phyloP scores from a whole-genome alignment of 2,329 filamentous ascomycete species.

The Cladosporium colombiae region DNA sequence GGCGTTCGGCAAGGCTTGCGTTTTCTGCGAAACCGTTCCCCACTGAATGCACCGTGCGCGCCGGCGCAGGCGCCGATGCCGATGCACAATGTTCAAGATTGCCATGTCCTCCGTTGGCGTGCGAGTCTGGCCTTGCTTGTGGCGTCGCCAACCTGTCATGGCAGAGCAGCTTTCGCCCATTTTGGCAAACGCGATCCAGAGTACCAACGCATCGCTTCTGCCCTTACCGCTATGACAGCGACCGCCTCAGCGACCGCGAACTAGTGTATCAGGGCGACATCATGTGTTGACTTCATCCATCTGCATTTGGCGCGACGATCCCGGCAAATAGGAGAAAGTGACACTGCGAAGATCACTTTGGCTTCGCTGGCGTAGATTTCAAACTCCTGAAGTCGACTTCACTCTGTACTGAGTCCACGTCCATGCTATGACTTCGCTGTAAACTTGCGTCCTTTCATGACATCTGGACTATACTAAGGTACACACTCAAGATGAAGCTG shows the following conservation, averaged over 20 bases:
- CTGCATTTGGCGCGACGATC: no score
- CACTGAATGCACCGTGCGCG: neutral
- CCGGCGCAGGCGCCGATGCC: constrained; percentile 3
- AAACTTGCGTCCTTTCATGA: neutral
- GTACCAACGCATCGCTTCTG: neutral
- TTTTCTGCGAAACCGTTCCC: neutral
- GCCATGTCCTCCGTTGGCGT: neutral
- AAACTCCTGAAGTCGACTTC: neutral
- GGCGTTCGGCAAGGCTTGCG: neutral
- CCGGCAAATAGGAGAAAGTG: neutral
- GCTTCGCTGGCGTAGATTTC: neutral
- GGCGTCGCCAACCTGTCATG: neutral
- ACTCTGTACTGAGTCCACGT: neutral
- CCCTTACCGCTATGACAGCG: neutral
- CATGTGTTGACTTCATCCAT: neutral
- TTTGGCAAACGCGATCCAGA: neutral
- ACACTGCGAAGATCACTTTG: neutral
- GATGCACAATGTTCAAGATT: neutral
- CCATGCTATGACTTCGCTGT: neutral
- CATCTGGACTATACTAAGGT: neutral
- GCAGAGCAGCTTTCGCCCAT: neutral
- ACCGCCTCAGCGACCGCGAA: neutral
- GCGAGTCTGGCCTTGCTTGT: neutral
- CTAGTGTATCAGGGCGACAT: neutral
- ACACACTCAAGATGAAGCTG: neutral